Evolutionary conservation across 2,329 filamentous ascomycete genomes (phyloP).

Genomic region (Trichoderma koningiopsis): DNA sequence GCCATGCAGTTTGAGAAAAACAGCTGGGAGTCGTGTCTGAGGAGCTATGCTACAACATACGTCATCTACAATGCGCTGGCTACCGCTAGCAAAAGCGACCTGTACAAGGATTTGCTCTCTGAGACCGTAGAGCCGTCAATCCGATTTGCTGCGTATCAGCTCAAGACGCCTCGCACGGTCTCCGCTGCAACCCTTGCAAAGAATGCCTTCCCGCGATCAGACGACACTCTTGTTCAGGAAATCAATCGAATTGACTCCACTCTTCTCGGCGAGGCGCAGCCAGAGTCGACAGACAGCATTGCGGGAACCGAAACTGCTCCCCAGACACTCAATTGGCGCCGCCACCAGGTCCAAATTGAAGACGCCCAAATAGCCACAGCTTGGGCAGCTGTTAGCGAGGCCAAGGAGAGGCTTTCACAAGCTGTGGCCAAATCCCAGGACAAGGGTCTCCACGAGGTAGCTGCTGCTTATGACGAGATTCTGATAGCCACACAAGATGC

Average conservation of each 20-base stretch:
- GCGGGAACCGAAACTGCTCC: conserved; percentile 60
- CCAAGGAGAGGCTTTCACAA: conserved; percentile 52
- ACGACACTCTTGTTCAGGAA: conserved; percentile 62
- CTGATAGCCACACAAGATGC: conserved; percentile 90
- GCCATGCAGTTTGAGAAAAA: conserved; percentile 84
- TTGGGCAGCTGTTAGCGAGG: conserved; percentile 67
- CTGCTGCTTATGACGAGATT: conserved; percentile 87
- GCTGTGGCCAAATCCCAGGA: conserved; percentile 48
- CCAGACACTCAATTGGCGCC: conserved; percentile 81
- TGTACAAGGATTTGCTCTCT: conserved; percentile 82
- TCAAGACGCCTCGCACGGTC: conserved; percentile 82
- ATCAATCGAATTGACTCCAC: conserved; percentile 72
- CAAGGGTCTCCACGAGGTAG: conserved; percentile 65
- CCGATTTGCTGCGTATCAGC: conserved; percentile 90
- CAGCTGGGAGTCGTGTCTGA: conserved; percentile 77
- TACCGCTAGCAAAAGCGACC: conserved; percentile 62
- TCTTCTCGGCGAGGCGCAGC: conserved; percentile 59
- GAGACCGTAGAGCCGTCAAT: conserved; percentile 91
- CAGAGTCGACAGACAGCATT: conserved; percentile 53
- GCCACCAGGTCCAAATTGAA: conserved; percentile 81
- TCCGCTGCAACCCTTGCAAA: conserved; percentile 78
- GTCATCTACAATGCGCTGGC: conserved; percentile 81
- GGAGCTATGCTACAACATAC: conserved; percentile 72
- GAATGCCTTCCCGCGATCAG: conserved; percentile 71
- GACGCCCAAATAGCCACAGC: conserved; percentile 90